phyloP scores from a whole-genome alignment of 2,329 filamentous ascomycete species.

The Fusarium sp. region DNA sequence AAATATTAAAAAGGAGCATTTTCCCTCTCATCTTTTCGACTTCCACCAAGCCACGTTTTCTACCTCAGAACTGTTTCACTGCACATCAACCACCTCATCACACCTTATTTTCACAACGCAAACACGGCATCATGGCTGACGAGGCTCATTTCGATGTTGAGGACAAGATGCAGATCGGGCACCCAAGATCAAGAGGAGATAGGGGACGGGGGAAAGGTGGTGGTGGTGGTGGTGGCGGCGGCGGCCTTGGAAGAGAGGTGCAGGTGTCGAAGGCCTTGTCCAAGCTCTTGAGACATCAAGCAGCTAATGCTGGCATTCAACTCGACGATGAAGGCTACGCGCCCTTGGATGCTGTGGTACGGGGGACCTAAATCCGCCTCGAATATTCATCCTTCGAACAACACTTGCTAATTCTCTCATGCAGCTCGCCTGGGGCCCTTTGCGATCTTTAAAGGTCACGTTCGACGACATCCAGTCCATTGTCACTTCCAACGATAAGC shows the following conservation, averaged over 20 bases:
- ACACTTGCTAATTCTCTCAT: constrained; percentile 3
- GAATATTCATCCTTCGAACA: too few relatives aligned
- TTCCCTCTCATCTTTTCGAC: neutral
- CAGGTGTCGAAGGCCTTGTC: constrained; percentile 66
- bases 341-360: constrained; percentile 65
- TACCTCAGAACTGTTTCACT: neutral
- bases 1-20: neutral
- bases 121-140: constrained; percentile 32
- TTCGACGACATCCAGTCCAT: constrained; percentile 77
- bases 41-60: neutral
- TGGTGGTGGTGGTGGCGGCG: constrained; percentile 35
- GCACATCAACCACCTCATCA: neutral
- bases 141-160: constrained; percentile 36
- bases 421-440: constrained; percentile 64
- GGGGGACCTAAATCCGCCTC: neutral
- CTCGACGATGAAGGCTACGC: constrained; percentile 71
- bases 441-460: constrained; percentile 77
- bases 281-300: constrained; percentile 65
- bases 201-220: constrained; percentile 42
- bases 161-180: constrained; percentile 38
- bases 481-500: constrained; percentile 84
- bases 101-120: neutral
- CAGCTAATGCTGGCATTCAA: constrained; percentile 63
- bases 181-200: constrained; percentile 30
- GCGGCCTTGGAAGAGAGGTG: constrained; percentile 55